These are phyloP conservation scores for Lodderomyces metapsilosis DNA, from an alignment of 1,139 yeast genomes.

Conservation along the genomic window DNA sequence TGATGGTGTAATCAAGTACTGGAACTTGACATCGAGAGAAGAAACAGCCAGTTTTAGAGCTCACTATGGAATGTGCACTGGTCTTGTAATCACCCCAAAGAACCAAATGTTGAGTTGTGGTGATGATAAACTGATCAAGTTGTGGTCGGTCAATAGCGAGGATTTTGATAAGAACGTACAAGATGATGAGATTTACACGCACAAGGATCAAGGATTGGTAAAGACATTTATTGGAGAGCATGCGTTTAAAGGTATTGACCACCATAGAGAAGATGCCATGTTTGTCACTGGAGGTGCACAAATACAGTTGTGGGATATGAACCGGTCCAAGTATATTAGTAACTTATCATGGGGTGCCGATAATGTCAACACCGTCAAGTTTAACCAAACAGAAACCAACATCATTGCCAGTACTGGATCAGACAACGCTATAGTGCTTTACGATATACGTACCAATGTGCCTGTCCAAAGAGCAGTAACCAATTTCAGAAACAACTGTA, in stretches of 20 bases:
- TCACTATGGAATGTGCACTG: constrained; percentile 88
- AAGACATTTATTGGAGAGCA: constrained; percentile 83
- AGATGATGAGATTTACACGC: constrained; percentile 36
- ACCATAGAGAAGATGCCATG: constrained; percentile 67
- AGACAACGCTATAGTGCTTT: constrained; percentile 85
- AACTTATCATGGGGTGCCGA: constrained; percentile 96
- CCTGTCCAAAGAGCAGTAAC: constrained; percentile 92
- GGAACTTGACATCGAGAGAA: constrained; percentile 78
- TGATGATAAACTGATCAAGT: constrained; percentile 82
- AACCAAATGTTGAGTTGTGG: constrained; percentile 75
- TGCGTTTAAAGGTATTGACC: constrained; percentile 84
- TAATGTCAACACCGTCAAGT: constrained; percentile 75
- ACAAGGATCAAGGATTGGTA: constrained; percentile 46
- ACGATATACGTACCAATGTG: constrained; percentile 88
- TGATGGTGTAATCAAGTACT: constrained; percentile 90
- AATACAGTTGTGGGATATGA: constrained; percentile 87
- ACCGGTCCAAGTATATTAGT: constrained; percentile 72
- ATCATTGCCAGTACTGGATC: constrained; percentile 77
- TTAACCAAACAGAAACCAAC: constrained; percentile 88
- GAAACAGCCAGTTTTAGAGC: constrained; percentile 81
- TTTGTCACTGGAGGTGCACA: constrained; percentile 93
- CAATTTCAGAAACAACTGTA: constrained; percentile 75
- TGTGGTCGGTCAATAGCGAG: constrained; percentile 63
- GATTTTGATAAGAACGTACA: constrained; percentile 38
- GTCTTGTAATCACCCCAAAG: constrained; percentile 75